These are phyloP conservation scores for Eutrema salsugineum DNA, from an alignment of 441 rosid species.

Conservation along the genomic window DNA sequence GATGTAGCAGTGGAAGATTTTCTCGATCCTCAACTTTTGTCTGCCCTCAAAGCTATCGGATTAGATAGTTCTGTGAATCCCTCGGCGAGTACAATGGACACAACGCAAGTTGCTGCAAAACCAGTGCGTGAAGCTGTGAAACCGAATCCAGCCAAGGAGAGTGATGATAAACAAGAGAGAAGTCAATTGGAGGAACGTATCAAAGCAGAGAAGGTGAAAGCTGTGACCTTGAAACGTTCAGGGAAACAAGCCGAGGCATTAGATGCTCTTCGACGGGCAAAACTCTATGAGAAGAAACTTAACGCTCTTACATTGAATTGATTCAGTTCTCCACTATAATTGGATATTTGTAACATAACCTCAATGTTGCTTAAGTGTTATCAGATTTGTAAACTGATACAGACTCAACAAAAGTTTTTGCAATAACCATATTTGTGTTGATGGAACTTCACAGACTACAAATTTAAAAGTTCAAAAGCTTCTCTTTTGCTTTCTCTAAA, in stretches of 20 bases:
- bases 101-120: constrained; percentile 26
- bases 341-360: constrained; percentile 13
- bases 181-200: constrained; percentile 66
- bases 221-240: constrained; percentile 74
- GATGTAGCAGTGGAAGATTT: constrained; percentile 75
- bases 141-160: constrained; percentile 35
- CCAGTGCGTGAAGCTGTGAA: constrained; percentile 21
- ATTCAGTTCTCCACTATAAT: background rate
- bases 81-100: constrained; percentile 23
- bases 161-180: constrained; percentile 45
- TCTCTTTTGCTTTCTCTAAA: background rate
- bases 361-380: background rate
- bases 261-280: constrained; percentile 82
- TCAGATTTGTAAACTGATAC: constrained; percentile 2
- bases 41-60: constrained; percentile 78
- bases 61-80: constrained; percentile 40
- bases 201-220: constrained; percentile 81
- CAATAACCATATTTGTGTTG: background rate
- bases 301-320: constrained; percentile 39
- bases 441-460: background rate
- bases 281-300: constrained; percentile 72
- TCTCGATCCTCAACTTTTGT: constrained; percentile 89
- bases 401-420: background rate
- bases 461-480: background rate
- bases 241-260: constrained; percentile 93